Percentiles rank a stretch among this genome's conserved stretches.
Evolutionary conservation across 306 rosid genomes (phyloP).

Genomic region (Glycyrrhiza uralensis): DNA sequence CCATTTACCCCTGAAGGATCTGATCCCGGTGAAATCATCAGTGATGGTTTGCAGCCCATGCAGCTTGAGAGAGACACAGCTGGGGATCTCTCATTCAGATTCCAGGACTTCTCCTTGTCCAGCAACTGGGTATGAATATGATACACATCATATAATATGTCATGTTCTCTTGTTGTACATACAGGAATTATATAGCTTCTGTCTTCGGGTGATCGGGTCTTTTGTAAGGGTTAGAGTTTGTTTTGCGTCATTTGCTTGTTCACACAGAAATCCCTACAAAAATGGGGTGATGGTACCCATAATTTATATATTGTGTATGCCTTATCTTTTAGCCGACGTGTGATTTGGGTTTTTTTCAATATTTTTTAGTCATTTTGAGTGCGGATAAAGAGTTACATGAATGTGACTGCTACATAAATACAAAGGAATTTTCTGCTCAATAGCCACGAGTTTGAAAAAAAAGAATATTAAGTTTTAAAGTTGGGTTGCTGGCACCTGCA

Average conservation of each 20-base stretch:
- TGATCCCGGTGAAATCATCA: constrained; percentile 2
- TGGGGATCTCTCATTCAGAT: constrained; percentile 83
- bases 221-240: not conserved
- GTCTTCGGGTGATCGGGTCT: not conserved
- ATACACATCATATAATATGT: not conserved
- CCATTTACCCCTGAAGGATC: constrained; percentile 39
- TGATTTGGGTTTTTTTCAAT: too few relatives aligned
- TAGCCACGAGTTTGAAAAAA: not conserved
- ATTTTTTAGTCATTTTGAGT: too few relatives aligned
- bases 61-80: constrained; percentile 62
- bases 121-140: constrained; percentile 60
- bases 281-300: too few relatives aligned
- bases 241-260: not conserved
- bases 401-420: not conserved
- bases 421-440: not conserved
- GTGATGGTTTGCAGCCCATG: constrained; percentile 28
- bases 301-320: too few relatives aligned
- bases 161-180: constrained; percentile 8
- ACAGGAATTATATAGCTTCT: not conserved
- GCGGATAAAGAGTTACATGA: not conserved
- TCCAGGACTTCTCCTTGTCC: constrained; percentile 71
- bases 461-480: not conserved
- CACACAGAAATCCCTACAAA: too few relatives aligned
- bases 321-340: too few relatives aligned
- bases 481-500: not conserved